Evolutionary conservation across 179 eudicot species (phyloP).

Genomic region (Beta lomatogona): DNA sequence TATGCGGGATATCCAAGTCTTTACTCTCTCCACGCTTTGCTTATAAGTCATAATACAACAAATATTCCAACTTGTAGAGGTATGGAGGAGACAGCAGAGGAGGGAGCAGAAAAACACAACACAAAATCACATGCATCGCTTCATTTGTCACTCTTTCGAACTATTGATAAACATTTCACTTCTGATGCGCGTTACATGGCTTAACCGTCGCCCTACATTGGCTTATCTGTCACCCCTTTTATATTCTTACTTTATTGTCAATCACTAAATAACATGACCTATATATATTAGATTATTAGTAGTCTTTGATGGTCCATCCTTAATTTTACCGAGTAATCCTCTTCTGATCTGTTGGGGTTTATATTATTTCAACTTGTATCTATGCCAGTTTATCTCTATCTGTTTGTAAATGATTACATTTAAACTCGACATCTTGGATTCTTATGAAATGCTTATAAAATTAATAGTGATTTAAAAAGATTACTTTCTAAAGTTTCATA

Average conservation of each 20-base stretch:
- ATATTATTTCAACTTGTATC: not conserved
- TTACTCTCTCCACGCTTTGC: not conserved
- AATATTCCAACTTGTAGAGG: not conserved
- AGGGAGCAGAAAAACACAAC: conserved; percentile 9
- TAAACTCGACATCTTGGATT: not conserved
- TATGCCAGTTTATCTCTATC: not conserved
- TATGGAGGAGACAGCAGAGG: not conserved
- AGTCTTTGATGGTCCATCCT: not conserved
- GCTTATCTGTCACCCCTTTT: not conserved
- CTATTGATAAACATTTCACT: not conserved
- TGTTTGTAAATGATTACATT: not conserved
- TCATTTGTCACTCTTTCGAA: not conserved
- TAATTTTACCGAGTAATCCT: not conserved
- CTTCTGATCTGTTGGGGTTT: not conserved
- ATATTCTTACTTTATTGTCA: too few relatives aligned
- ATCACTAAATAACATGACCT: not conserved
- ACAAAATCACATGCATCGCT: conserved; percentile 22
- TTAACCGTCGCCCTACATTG: not conserved
- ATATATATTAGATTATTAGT: too few relatives aligned
- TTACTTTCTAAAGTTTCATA: too few relatives aligned
- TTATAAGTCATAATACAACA: conserved; percentile 23
- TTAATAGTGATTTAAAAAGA: too few relatives aligned
- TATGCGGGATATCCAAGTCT: not conserved
- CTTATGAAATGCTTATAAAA: not conserved
- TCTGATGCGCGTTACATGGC: conserved; percentile 12